These are phyloP conservation scores for Silene noctiflora DNA, from an alignment of 179 eudicot genomes.

Conservation along the genomic window DNA sequence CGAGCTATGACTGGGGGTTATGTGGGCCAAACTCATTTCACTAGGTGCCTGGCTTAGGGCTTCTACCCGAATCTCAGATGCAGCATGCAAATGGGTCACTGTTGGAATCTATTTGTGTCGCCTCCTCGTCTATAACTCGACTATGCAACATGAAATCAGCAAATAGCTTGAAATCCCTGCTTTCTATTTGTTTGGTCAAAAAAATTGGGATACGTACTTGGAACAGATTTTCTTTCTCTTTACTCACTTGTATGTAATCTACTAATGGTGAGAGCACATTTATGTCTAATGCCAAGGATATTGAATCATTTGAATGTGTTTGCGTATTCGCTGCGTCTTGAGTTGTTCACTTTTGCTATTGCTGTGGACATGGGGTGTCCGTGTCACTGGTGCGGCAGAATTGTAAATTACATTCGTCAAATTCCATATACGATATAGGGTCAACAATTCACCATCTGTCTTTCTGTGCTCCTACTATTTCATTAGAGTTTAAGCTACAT, in stretches of 20 bases:
- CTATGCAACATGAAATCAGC: slow-evolving; percentile 19
- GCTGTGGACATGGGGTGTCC: too few relatives aligned
- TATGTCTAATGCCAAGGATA: slow-evolving; percentile 10
- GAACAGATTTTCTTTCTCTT: slow-evolving; percentile 8
- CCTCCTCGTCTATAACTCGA: slow-evolving; percentile 16
- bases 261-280: slow-evolving; percentile 23
- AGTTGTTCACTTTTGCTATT: too few relatives aligned
- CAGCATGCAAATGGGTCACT: background rate
- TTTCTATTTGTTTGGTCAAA: slow-evolving; percentile 21
- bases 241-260: slow-evolving; percentile 28
- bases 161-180: slow-evolving; percentile 4
- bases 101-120: slow-evolving; percentile 19
- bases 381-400: too few relatives aligned
- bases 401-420: too few relatives aligned
- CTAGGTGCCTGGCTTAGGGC: slow-evolving; percentile 37
- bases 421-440: background rate
- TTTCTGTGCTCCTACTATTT: too few relatives aligned
- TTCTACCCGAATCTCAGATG: slow-evolving; percentile 14
- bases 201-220: slow-evolving; percentile 14
- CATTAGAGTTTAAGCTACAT: too few relatives aligned
- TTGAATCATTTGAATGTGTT: slow-evolving; percentile 13
- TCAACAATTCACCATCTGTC: slow-evolving; percentile 9
- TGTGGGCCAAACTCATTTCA: slow-evolving; percentile 73
- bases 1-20: slow-evolving; percentile 88
- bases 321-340: background rate